Base-by-base conservation (phyloP, 169 alveolate species). In the Plasmodium yoelii region DNA sequence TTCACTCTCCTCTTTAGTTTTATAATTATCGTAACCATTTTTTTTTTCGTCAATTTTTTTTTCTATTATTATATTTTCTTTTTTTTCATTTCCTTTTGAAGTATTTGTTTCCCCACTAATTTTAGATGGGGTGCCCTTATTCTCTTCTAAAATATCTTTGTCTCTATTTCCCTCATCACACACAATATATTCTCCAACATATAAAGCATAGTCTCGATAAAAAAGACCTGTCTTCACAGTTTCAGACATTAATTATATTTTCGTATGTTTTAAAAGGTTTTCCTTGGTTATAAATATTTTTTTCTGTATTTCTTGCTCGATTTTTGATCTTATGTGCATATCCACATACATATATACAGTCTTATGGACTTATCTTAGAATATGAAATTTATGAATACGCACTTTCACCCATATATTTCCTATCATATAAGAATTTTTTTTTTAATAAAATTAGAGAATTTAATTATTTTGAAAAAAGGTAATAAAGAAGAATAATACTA, bases 121-220 rank as follows among this genome's bases (percentile, higher is more conserved):
- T 18, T 34, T 39, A 28, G 24, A 49, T 19, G 26, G 46, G 15
- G 26, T 18, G 15, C 18, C 60, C 10, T 28, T 59, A 26, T n/a
- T 70, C 18, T 7, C 44, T 18, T 18, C 55, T 6, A 47, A 10
- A 26, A 18, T 18, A 18, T 51, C 88, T 15, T 74, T 47, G 8
- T 28, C 24, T 42, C 9, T 51, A 3, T 34, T 34, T 34, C 7
- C 7, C 13, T 74, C 55, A 12, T 61, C 74, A 1, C 24, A 13
- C 15, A 74, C 53, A 34, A 74, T 10, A 28, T 74, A 74, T 39
- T 74, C 88, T 2, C 88, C 88, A 13, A 74, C 74, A 65, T 74
- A 74, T 55, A 74, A 65, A 51, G 53, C 24, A 39, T 73, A 74
- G 47, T 74, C 61, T 53, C 24, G 24, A 55, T 74, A 74, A 15